Evolutionary conservation across 371 early-diverging fungal genomes (phyloP).

Genomic region (Mucor velutinosus): DNA sequence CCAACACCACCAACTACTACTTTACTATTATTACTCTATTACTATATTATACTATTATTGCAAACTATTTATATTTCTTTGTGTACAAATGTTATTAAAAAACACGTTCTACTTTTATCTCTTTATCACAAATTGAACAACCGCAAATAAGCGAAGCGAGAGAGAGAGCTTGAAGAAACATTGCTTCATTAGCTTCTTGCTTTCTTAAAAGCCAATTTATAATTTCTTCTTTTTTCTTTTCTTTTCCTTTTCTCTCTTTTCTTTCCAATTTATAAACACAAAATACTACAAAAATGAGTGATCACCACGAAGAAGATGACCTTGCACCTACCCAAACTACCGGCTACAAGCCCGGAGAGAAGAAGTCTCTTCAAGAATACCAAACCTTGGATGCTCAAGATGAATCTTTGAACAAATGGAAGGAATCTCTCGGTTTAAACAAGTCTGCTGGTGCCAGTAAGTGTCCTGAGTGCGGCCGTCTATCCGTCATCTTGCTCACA

Average conservation of each 20-base stretch:
- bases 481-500: not conserved
- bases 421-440: constrained; percentile 87
- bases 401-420: constrained; percentile 95
- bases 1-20: not conserved
- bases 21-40: constrained; percentile 4
- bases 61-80: constrained; percentile 4
- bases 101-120: constrained; percentile 7
- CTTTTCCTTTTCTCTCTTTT: constrained; percentile 18
- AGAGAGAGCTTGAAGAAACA: not conserved
- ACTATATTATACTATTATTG: constrained; percentile 1
- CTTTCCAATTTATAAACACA: constrained; percentile 23
- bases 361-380: constrained; percentile 90
- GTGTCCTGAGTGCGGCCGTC: not conserved
- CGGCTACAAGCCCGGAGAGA: constrained; percentile 82
- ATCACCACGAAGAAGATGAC: constrained; percentile 74
- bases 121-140: not conserved
- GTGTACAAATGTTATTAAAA: not conserved
- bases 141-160: not conserved
- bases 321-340: constrained; percentile 78
- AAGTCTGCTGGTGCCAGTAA: constrained; percentile 30
- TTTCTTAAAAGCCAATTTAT: not conserved
- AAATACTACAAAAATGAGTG: constrained; percentile 34
- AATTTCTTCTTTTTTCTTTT: constrained; percentile 17
- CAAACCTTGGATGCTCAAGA: constrained; percentile 87
- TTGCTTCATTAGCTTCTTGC: not conserved